Base-by-base conservation (phyloP, 371 early-diverging fungal species). In the Circinella minor region DNA sequence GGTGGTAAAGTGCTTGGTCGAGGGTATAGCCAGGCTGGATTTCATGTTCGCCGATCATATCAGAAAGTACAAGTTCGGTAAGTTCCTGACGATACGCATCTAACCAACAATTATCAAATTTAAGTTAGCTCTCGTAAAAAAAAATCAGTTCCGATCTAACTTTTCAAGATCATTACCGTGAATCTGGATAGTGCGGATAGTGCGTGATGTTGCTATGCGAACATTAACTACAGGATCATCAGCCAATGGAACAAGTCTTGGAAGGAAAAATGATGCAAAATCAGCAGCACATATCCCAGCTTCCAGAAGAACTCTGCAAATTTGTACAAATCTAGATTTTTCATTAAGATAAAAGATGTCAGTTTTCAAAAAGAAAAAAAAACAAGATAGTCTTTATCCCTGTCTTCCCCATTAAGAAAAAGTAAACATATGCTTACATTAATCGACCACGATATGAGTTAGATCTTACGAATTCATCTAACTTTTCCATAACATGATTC, bases 401-500 rank as follows among this genome's bases (percentile, higher is more conserved):
- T 17, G 51, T 10, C 39, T 3, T 46, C 27, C 27, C 27, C 27
- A 27, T 27, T 27, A 27, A 27, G 27, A 27, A 27, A 27, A 27
- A 27, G 27, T 27, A 27, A 38, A 51, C 18, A 18, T 43, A 7
- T 20, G 59, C 76, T 66, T 80, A 84, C 82, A 81, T 78, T 51
- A 84, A 68, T 54, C 82, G 66, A 13, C 76, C 75, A 43, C 85
- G 81, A 55, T 82, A 82, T 10, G 70, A 74, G 17, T 78, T 77
- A 11, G 81, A 77, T n/a, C 80, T 68, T 27, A 77, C 81, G 70
- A 84, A 81, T 48, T 80, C 82, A 49, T 84, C 85, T 17, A 84
- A 47, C 46, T 77, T 74, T 51, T 82, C 85, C 85, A 84, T 84
- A 15, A 84, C 85, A 71, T 82, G 81, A 6, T 73, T 81, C 54